These are phyloP conservation scores for Geotrichum citri-aurantii DNA, from an alignment of 1,139 yeast genomes.

Conservation along the genomic window DNA sequence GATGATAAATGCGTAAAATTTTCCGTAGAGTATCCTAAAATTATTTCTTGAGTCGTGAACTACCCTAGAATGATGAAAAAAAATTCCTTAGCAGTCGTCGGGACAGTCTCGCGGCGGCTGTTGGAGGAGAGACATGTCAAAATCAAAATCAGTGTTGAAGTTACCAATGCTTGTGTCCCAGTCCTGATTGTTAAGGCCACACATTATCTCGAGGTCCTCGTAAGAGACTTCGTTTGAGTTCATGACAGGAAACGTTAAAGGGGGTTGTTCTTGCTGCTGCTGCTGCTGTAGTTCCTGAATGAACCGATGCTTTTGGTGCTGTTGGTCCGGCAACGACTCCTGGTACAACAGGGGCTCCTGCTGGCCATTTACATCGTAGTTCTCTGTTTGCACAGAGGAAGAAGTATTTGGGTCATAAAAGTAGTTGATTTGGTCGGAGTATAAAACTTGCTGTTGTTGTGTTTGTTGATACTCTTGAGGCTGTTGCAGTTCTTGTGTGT, in stretches of 20 bases:
- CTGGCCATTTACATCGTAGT: neutral
- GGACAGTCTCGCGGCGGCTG: conserved; percentile 19
- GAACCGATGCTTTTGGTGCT: neutral
- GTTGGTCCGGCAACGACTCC: neutral
- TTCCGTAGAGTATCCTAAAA: too few relatives aligned
- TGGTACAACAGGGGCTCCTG: neutral
- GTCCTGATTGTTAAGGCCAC: conserved; percentile 18
- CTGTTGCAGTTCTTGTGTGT: neutral
- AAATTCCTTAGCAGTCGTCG: conserved; percentile 6
- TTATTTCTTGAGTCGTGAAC: too few relatives aligned
- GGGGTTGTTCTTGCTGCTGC: neutral
- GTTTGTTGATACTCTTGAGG: too few relatives aligned
- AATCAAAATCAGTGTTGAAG: conserved; percentile 18
- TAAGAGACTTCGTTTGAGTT: conserved; percentile 8
- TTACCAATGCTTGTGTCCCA: conserved; percentile 16
- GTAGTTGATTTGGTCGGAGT: neutral
- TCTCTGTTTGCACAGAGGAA: neutral
- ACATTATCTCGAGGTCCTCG: conserved; percentile 19
- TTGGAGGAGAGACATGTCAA: conserved; percentile 7
- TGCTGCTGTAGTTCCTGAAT: neutral
- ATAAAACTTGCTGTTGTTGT: neutral
- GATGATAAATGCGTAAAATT: too few relatives aligned
- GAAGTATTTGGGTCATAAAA: neutral
- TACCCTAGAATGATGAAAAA: neutral
- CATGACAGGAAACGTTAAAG: neutral